Conservation (phyloP, 768 basidiomycete genomes). For the Asterophora lycoperdoides region DNA sequence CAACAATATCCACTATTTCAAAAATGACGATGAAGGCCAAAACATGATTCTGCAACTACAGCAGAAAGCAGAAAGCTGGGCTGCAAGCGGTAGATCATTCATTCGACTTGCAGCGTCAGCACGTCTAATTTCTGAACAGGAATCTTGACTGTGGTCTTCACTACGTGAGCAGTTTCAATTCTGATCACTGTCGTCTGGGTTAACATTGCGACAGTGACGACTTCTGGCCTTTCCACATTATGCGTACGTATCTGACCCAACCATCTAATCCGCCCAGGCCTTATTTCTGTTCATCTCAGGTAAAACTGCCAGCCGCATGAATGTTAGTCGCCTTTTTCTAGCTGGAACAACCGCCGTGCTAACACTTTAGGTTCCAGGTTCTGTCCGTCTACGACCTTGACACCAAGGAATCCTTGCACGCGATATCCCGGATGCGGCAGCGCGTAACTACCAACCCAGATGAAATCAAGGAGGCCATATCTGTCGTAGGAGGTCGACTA, state of each 20-base stretch:
- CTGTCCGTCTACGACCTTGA: conserved; percentile 71
- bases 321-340: conserved; percentile 39
- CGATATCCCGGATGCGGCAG: conserved; percentile 51
- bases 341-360: too few relatives aligned
- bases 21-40: conserved; percentile 72
- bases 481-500: conserved; percentile 72
- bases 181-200: conserved; percentile 8
- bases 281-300: conserved; percentile 34
- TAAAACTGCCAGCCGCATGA: conserved; percentile 71
- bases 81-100: conserved; percentile 56
- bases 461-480: conserved; percentile 45
- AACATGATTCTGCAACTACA: conserved; percentile 84
- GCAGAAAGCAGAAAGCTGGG: conserved; percentile 83
- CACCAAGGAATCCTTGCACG: conserved; percentile 51
- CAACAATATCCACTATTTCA: conserved; percentile 74
- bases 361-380: conserved; percentile 35
- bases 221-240: conserved; percentile 72
- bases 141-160: conserved; percentile 76
- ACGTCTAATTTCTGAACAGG: conserved; percentile 33
- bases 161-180: conserved; percentile 44
- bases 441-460: conserved; percentile 24
- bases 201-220: conserved; percentile 55
- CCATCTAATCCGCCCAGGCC: background rate
- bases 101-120: background rate
- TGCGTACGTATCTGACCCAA: conserved; percentile 41